Evolutionary conservation across 345 rosid genomes (phyloP).

Genomic region (Rhodamnia argentea): DNA sequence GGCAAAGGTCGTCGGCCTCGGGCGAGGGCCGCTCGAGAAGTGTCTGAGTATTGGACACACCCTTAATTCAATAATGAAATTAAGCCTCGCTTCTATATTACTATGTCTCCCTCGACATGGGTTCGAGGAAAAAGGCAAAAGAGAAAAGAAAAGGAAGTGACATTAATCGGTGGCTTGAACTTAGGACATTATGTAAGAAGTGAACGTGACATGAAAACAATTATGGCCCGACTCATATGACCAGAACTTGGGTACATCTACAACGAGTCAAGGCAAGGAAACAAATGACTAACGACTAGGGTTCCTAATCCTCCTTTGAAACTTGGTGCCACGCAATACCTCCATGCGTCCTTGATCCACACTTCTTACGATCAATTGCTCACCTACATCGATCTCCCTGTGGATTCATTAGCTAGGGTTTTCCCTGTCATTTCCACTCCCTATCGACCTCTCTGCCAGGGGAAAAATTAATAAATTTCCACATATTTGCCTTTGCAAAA

Average conservation of each 20-base stretch:
- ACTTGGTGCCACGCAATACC: neutral
- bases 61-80: neutral
- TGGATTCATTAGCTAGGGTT: neutral
- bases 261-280: neutral
- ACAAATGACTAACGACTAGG: neutral
- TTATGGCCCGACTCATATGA: neutral
- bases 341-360: neutral
- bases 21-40: too few relatives aligned
- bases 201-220: neutral
- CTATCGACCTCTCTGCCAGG: neutral
- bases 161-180: neutral
- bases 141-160: neutral
- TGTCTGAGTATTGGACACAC: neutral
- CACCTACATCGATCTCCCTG: neutral
- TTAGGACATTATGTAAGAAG: neutral
- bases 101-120: neutral
- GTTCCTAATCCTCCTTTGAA: neutral
- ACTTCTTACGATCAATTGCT: neutral
- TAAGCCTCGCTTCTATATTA: neutral
- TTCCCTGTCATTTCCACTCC: neutral
- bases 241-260: neutral
- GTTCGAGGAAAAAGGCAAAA: neutral
- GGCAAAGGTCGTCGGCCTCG: too few relatives aligned
- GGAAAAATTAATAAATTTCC: neutral
- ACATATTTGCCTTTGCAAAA: neutral